These are phyloP conservation scores for carrot (Daucus carota) DNA, from an alignment of 129 eudicot species.

Conservation along the genomic window DNA sequence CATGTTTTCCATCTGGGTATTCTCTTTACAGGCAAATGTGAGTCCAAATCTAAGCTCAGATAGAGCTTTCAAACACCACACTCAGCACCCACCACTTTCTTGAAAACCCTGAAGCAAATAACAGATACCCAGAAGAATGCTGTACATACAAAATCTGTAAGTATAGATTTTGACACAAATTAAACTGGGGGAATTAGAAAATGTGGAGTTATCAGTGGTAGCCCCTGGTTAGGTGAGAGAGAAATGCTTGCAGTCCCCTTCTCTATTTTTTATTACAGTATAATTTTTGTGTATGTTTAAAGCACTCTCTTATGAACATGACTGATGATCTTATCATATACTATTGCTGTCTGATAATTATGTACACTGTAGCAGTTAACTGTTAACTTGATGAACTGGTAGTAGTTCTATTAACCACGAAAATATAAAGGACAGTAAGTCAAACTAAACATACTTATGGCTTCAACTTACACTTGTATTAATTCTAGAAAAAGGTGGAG, in stretches of 20 bases:
- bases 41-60: constrained; percentile 53
- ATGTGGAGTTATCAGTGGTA: constrained; percentile 66
- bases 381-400: not conserved
- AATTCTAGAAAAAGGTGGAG: not conserved
- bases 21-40: constrained; percentile 23
- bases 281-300: constrained; percentile 4
- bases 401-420: not conserved
- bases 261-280: constrained; percentile 15
- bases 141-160: constrained; percentile 10
- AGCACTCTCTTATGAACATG: constrained; percentile 21
- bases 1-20: constrained; percentile 14
- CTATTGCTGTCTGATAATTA: not conserved
- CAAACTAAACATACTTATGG: not conserved
- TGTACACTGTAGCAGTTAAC: not conserved
- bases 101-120: constrained; percentile 24
- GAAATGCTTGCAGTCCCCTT: constrained; percentile 22
- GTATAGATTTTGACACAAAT: constrained; percentile 4
- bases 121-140: constrained; percentile 22
- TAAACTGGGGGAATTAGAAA: constrained; percentile 21
- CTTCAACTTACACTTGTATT: not conserved
- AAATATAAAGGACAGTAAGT: not conserved
- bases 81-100: constrained; percentile 16
- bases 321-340: constrained; percentile 25
- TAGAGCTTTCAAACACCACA: constrained; percentile 42
- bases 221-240: constrained; percentile 40